Conservation (phyloP, 2,329 filamentous ascomycete genomes). For the Magnaporthales sp. region DNA sequence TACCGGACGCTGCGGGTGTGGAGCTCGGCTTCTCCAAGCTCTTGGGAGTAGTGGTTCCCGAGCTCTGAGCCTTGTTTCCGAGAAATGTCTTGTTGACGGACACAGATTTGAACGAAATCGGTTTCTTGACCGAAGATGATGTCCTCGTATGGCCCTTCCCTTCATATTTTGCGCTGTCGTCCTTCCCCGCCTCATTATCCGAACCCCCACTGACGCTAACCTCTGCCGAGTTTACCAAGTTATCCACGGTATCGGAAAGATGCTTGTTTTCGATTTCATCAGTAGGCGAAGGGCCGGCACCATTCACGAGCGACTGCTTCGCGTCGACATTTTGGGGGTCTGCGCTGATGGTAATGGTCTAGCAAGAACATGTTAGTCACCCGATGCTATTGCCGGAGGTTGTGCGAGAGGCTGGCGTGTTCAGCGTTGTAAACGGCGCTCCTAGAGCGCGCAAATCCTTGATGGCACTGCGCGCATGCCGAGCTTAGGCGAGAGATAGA, state of each 20-base stretch:
- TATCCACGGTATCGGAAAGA: conserved; percentile 47
- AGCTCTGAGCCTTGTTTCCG: conserved; percentile 53
- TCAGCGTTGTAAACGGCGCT: background rate
- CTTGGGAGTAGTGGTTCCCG: conserved; percentile 34
- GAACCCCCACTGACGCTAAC: conserved; percentile 67
- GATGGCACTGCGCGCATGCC: background rate
- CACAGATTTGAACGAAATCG: conserved; percentile 72
- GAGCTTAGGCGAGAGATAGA: background rate
- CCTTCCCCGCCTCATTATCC: conserved; percentile 64
- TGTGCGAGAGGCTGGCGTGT: background rate
- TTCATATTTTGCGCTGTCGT: conserved; percentile 44
- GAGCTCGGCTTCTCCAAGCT: conserved; percentile 39
- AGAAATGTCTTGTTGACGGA: conserved; percentile 81
- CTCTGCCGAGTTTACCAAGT: conserved; percentile 52
- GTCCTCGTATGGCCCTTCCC: conserved; percentile 51
- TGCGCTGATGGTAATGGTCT: conserved; percentile 26
- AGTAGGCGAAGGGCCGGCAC: conserved; percentile 25
- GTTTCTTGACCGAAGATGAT: conserved; percentile 60
- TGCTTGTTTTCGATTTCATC: conserved; percentile 50
- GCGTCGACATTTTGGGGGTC: conserved; percentile 38
- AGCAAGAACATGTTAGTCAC: conserved; percentile 5
- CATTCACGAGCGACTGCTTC: conserved; percentile 38
- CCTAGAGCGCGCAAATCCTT: background rate
- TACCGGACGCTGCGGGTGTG: conserved; percentile 32
- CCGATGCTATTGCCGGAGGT: background rate